Conservation (phyloP, 2,329 filamentous ascomycete genomes). For the Blastomyces emzantsi region DNA sequence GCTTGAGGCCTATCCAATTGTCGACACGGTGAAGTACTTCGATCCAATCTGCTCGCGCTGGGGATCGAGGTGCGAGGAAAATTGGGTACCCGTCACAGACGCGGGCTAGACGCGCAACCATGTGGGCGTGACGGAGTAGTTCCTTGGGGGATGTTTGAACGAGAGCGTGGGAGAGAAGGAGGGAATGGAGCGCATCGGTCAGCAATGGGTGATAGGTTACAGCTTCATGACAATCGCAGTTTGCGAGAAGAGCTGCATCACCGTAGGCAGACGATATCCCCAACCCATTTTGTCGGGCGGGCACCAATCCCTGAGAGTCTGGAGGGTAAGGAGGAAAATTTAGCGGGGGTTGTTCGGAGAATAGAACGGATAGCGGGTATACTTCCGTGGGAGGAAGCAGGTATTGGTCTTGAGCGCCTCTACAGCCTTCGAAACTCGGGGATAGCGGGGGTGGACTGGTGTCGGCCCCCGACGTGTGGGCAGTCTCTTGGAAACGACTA, state of each 20-base stretch:
- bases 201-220: constrained; percentile 75
- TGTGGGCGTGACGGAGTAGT: constrained; percentile 68
- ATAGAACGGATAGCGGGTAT: constrained; percentile 56
- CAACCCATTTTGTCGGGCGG: constrained; percentile 25
- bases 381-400: constrained; percentile 43
- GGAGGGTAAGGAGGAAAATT: constrained; percentile 60
- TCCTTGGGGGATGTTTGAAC: constrained; percentile 70
- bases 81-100: constrained; percentile 72
- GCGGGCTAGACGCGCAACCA: constrained; percentile 65
- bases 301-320: constrained; percentile 27
- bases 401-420: constrained; percentile 28
- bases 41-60: constrained; percentile 70
- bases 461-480: constrained; percentile 22
- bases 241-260: constrained; percentile 28
- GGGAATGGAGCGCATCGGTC: constrained; percentile 65
- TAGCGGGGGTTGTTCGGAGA: constrained; percentile 56
- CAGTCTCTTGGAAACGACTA: constrained; percentile 18
- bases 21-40: constrained; percentile 59
- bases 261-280: constrained; percentile 17
- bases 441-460: neutral
- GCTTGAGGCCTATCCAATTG: constrained; percentile 59
- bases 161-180: constrained; percentile 70
- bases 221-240: constrained; percentile 48
- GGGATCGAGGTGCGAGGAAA: constrained; percentile 62
- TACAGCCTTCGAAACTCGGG: constrained; percentile 16